A percentile compares a stretch with the other conserved stretches of the same genome.
Conservation (phyloP, 1,139 yeast genomes). For the Hansenula anomala region DNA sequence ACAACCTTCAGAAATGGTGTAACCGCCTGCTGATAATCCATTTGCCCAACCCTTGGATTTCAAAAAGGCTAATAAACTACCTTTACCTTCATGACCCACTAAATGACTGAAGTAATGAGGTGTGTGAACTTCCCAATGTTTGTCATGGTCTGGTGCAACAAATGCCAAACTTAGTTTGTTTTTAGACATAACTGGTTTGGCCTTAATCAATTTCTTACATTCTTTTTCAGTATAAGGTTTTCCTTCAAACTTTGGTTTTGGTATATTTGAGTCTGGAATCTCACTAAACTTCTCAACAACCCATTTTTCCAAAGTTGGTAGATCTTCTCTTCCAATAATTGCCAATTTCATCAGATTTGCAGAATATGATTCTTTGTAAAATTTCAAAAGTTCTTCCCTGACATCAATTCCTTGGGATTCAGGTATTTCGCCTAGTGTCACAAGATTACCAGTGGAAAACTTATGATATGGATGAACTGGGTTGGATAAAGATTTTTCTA, state of each 20-base stretch:
- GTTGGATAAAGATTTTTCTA: constrained; percentile 72
- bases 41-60: constrained; percentile 78
- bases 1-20: constrained; percentile 63
- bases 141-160: constrained; percentile 68
- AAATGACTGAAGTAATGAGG: constrained; percentile 70
- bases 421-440: constrained; percentile 58
- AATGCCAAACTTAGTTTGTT: constrained; percentile 66
- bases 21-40: constrained; percentile 70
- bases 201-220: constrained; percentile 51
- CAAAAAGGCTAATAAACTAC: constrained; percentile 67
- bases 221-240: constrained; percentile 40
- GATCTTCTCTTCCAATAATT: constrained; percentile 73
- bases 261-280: constrained; percentile 51
- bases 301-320: constrained; percentile 70
- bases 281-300: constrained; percentile 61
- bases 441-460: constrained; percentile 69
- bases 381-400: constrained; percentile 59
- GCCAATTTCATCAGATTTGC: constrained; percentile 85
- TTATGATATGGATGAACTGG: constrained; percentile 69
- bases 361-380: constrained; percentile 59
- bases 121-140: constrained; percentile 65
- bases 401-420: constrained; percentile 46
- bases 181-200: constrained; percentile 79
- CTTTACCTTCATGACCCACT: constrained; percentile 88
- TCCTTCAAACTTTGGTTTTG: constrained; percentile 45